Evolutionary conservation across 345 rosid genomes (phyloP).

Genomic region (Rhodamnia argentea): DNA sequence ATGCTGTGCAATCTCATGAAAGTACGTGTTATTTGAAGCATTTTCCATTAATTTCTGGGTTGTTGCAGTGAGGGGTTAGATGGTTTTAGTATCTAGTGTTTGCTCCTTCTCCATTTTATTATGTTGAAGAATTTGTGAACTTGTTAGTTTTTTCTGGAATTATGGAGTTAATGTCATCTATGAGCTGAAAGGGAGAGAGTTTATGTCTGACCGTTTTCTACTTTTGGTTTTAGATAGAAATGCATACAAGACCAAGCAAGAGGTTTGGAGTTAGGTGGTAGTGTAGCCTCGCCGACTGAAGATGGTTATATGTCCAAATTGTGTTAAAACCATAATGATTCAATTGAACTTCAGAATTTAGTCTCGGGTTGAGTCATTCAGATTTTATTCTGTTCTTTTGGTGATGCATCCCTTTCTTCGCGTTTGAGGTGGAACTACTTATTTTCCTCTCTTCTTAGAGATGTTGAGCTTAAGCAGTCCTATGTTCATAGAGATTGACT

Average conservation of each 20-base stretch:
- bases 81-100: not conserved
- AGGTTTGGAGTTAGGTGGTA: not conserved
- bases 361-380: not conserved
- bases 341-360: not conserved
- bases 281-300: not conserved
- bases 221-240: not conserved
- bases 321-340: not conserved
- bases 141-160: not conserved
- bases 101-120: not conserved
- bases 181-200: not conserved
- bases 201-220: not conserved
- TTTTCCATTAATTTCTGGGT: not conserved
- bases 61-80: not conserved
- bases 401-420: not conserved
- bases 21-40: not conserved
- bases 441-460: not conserved
- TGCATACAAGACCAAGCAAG: not conserved
- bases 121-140: not conserved
- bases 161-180: not conserved
- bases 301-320: not conserved
- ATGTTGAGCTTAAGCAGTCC: not conserved
- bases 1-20: not conserved
- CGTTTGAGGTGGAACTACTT: not conserved
- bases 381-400: not conserved
- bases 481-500: not conserved